Evolutionary conservation across 2,329 filamentous ascomycete species (phyloP).

Genomic region (Sporothrix mexicana): DNA sequence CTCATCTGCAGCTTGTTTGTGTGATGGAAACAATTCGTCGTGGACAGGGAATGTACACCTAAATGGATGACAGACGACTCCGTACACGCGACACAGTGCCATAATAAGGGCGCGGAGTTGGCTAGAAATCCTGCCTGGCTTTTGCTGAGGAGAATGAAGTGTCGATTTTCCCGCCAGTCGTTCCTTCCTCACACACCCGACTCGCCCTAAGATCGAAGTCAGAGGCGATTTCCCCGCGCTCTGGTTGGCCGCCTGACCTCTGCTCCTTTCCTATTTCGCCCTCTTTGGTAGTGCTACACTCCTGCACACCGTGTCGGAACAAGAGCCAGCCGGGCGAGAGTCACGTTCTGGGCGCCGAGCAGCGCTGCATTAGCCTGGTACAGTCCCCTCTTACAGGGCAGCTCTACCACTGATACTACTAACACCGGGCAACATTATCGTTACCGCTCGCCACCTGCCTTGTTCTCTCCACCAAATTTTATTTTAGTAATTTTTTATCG

Average conservation of each 20-base stretch:
- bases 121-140: not conserved
- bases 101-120: slow-evolving; percentile 5
- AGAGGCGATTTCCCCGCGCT: slow-evolving; percentile 13
- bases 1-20: not conserved
- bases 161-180: not conserved
- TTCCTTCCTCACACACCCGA: slow-evolving; percentile 9
- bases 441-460: slow-evolving; percentile 2
- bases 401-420: not conserved
- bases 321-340: slow-evolving; percentile 6
- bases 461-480: not conserved
- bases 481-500: slow-evolving; percentile 12
- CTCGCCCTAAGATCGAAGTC: not conserved
- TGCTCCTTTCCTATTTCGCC: not conserved
- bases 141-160: not conserved
- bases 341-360: slow-evolving; percentile 9
- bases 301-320: slow-evolving; percentile 6
- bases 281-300: slow-evolving; percentile 19
- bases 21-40: not conserved
- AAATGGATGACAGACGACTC: not conserved
- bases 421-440: not conserved
- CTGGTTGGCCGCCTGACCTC: slow-evolving; percentile 28
- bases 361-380: not conserved
- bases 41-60: not conserved
- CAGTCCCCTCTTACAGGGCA: slow-evolving; percentile 4
- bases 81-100: slow-evolving; percentile 20